Percentiles rank a stretch among this genome's conserved stretches.
phyloP scores from a whole-genome alignment of 2,329 filamentous ascomycete species.

The Sporothrix curviconia region DNA sequence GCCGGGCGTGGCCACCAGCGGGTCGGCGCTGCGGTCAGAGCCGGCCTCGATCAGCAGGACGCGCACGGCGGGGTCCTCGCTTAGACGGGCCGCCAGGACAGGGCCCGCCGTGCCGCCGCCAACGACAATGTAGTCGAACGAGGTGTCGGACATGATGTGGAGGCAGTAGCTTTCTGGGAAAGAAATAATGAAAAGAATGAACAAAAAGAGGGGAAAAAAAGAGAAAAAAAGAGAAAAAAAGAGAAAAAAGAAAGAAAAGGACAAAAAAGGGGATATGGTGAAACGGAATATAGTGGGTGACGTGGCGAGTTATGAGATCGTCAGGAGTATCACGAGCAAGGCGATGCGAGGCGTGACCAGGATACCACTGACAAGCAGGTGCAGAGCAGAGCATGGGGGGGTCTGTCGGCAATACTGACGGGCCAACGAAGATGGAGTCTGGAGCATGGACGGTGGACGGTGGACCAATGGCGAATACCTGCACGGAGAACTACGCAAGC shows the following conservation, averaged over 20 bases:
- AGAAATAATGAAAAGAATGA: background rate
- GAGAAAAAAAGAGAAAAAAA: background rate
- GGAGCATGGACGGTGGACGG: too few species aligned
- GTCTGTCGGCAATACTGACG: too few species aligned
- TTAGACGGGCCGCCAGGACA: conserved; percentile 42
- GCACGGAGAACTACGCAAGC: too few species aligned
- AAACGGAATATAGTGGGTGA: too few species aligned
- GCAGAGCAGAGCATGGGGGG: too few species aligned
- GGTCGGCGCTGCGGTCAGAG: conserved; percentile 21
- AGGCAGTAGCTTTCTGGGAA: background rate
- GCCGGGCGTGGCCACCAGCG: conserved; percentile 30
- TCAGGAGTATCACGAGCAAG: too few species aligned
- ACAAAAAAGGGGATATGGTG: too few species aligned
- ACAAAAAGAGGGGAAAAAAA: background rate
- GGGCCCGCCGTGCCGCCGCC: conserved; percentile 47
- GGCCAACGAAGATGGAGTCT: too few species aligned
- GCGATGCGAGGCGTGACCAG: too few species aligned
- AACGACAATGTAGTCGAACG: conserved; percentile 33
- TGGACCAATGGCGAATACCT: too few species aligned
- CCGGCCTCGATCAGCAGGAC: conserved; percentile 43
- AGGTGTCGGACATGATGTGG: background rate
- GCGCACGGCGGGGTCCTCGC: conserved; percentile 32
- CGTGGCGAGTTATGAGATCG: too few species aligned
- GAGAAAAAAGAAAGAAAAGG: background rate
- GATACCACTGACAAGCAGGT: too few species aligned